Evolutionary conservation across 164 flowering plant species (phyloP).

Genomic region (Sextonia rubra): DNA sequence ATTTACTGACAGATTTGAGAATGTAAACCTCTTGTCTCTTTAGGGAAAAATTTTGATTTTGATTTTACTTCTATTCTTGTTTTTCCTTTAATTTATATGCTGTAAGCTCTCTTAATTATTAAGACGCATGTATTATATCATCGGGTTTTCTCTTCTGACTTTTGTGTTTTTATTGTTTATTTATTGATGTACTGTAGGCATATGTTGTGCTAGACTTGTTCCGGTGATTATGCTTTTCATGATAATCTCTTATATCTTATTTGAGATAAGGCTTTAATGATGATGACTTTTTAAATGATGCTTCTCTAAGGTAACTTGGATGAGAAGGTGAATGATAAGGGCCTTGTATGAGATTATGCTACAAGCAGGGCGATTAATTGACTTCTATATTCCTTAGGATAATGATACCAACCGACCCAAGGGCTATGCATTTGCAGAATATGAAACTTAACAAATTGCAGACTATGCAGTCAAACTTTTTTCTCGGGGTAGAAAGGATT

Average conservation of each 20-base stretch:
- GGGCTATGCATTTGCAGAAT: constrained; percentile 89
- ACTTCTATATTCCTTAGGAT: constrained; percentile 72
- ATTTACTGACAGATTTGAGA: too few relatives aligned
- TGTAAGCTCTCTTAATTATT: too few relatives aligned
- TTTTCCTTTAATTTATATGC: too few relatives aligned
- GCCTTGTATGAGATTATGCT: constrained; percentile 81
- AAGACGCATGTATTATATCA: too few relatives aligned
- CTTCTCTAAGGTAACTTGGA: constrained; percentile 72
- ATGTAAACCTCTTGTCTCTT: too few relatives aligned
- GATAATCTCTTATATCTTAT: not conserved
- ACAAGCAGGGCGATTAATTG: constrained; percentile 78
- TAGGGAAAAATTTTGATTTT: too few relatives aligned
- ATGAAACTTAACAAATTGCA: constrained; percentile 79
- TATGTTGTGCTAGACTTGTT: not conserved
- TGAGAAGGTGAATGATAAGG: constrained; percentile 75
- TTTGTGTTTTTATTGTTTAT: not conserved
- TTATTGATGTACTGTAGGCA: not conserved
- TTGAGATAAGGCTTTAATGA: too few relatives aligned
- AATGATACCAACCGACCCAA: constrained; percentile 68
- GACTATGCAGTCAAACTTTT: constrained; percentile 82
- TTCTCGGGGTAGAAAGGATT: too few relatives aligned
- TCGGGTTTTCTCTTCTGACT: not conserved
- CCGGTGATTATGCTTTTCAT: not conserved
- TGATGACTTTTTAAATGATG: not conserved
- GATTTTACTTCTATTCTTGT: too few relatives aligned